These are phyloP conservation scores for Aspergillus biplanus DNA, from an alignment of 495 filamentous ascomycete genomes.

Conservation along the genomic window DNA sequence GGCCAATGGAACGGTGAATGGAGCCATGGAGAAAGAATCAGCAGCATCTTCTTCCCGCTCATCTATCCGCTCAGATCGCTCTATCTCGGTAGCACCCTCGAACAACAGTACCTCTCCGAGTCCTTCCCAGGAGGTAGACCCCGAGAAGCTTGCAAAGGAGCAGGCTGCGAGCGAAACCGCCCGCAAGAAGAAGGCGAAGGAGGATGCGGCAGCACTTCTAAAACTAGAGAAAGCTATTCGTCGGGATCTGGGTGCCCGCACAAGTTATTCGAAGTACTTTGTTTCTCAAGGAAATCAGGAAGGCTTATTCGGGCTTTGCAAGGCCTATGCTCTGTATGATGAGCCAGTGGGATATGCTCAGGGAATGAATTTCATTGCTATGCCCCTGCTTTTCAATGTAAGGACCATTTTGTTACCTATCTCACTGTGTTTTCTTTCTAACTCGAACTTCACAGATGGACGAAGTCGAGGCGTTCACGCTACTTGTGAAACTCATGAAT, in stretches of 20 bases:
- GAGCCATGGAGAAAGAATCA: slow-evolving; percentile 61
- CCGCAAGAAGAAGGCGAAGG: slow-evolving; percentile 73
- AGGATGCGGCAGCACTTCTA: slow-evolving; percentile 67
- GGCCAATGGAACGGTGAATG: slow-evolving; percentile 46
- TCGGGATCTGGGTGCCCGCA: slow-evolving; percentile 86
- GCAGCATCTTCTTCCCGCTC: slow-evolving; percentile 70
- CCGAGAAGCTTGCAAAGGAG: slow-evolving; percentile 66
- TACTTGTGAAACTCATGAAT: slow-evolving; percentile 94
- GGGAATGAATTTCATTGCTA: slow-evolving; percentile 97
- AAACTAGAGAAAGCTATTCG: slow-evolving; percentile 93
- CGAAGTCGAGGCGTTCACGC: slow-evolving; percentile 93
- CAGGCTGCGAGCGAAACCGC: slow-evolving; percentile 68
- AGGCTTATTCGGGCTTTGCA: slow-evolving; percentile 91
- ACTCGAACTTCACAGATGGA: slow-evolving; percentile 69
- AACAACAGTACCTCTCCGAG: slow-evolving; percentile 62
- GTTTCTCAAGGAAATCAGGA: slow-evolving; percentile 89
- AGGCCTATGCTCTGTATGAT: slow-evolving; percentile 96
- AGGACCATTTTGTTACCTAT: slow-evolving; percentile 32
- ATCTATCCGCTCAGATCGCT: slow-evolving; percentile 80
- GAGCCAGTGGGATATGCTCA: slow-evolving; percentile 95
- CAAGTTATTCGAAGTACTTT: slow-evolving; percentile 94
- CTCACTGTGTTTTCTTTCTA: neutral
- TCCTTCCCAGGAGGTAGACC: slow-evolving; percentile 63
- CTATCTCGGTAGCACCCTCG: slow-evolving; percentile 62
- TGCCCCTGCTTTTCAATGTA: slow-evolving; percentile 96